These are phyloP conservation scores for Colletotrichum limetticola DNA, from an alignment of 2,329 filamentous ascomycete species.

Conservation along the genomic window DNA sequence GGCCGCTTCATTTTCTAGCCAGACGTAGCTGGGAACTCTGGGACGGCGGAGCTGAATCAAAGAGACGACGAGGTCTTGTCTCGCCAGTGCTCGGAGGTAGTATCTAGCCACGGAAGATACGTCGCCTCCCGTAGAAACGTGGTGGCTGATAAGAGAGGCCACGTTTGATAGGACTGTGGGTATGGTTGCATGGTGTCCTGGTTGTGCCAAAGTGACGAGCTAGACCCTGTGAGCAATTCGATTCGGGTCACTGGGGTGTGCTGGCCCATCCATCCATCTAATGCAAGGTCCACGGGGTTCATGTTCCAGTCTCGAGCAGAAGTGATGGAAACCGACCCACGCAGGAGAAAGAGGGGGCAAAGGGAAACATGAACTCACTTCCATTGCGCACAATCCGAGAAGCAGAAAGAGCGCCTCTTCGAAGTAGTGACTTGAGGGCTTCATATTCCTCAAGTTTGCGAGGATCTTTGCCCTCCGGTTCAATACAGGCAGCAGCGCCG, in stretches of 20 bases:
- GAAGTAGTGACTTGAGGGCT: slow-evolving; percentile 37
- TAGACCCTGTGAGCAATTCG: slow-evolving; percentile 22
- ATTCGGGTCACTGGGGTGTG: neutral
- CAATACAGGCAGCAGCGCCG: slow-evolving; percentile 38
- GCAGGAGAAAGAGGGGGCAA: neutral
- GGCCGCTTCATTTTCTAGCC: slow-evolving; percentile 40
- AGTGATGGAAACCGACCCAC: slow-evolving; percentile 19
- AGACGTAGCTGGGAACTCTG: slow-evolving; percentile 39
- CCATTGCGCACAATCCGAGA: slow-evolving; percentile 43
- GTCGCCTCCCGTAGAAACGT: slow-evolving; percentile 36
- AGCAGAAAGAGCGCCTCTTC: slow-evolving; percentile 43
- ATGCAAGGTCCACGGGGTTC: neutral
- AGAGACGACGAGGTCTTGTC: slow-evolving; percentile 45
- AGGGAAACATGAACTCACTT: slow-evolving; percentile 37
- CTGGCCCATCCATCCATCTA: neutral
- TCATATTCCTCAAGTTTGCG: slow-evolving; percentile 39
- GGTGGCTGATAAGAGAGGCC: slow-evolving; percentile 41
- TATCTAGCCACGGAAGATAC: slow-evolving; percentile 44
- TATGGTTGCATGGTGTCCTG: slow-evolving; percentile 37
- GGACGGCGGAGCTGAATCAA: slow-evolving; percentile 39
- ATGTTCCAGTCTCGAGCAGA: neutral
- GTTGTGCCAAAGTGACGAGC: slow-evolving; percentile 33
- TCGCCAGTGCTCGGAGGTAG: slow-evolving; percentile 44
- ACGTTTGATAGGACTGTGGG: slow-evolving; percentile 39
- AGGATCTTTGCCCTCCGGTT: slow-evolving; percentile 43